Evolutionary conservation across 208 protist genomes (phyloP), one percentile per base, ranked within the genome.

Genomic region (Acanthamoeba castellanii): DNA sequence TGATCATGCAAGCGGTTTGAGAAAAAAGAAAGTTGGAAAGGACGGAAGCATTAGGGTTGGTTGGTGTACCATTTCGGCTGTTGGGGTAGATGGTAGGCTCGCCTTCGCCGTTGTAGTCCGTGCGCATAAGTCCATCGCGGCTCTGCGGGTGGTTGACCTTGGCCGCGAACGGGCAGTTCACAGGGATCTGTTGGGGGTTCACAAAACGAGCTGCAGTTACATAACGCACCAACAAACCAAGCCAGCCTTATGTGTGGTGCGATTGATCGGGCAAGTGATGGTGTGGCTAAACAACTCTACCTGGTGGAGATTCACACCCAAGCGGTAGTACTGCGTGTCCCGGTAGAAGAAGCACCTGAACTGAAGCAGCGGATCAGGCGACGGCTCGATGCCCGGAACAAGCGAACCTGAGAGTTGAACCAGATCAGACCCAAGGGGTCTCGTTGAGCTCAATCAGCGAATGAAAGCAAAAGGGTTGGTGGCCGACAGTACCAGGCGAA

Each of bases 371-470:
- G 94, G 94, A 85, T 98, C 98, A 2, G 78, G 92, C 13, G 97
- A 98, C 88, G 96, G 89, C 45, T 97, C 96, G 74, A 98, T 98
- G 90, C 98, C 98, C 70, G 98, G 98, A 37, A 98, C 97, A 13
- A 98, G 59, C 57, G 97, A 82, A 7, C 78, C 61, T 55, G 22
- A 9, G 14, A 20, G 13, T 1, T 18, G n/a, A n/a, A n/a, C n/a
- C 50, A 20, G 50, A 9, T 55, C 7, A 55, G 50, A 55, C 1
- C 50, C 6, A 9, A 55, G 13, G 14, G 14, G 8, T 6, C 50
- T 20, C 50, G 13, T 1, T 11, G 11, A 1, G 3, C 50, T 55
- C 55, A 61, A 55, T 55, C 50, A 55, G 14, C 7, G 14, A 9
- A 55, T 6, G 14, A 9, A 55, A 9, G 50, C 13, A 18, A 55